Evolutionary conservation across 1,284 basidiomycete species (phyloP), one percentile per base, ranked within the genome.

Genomic region (Macrocystidia cucumis): DNA sequence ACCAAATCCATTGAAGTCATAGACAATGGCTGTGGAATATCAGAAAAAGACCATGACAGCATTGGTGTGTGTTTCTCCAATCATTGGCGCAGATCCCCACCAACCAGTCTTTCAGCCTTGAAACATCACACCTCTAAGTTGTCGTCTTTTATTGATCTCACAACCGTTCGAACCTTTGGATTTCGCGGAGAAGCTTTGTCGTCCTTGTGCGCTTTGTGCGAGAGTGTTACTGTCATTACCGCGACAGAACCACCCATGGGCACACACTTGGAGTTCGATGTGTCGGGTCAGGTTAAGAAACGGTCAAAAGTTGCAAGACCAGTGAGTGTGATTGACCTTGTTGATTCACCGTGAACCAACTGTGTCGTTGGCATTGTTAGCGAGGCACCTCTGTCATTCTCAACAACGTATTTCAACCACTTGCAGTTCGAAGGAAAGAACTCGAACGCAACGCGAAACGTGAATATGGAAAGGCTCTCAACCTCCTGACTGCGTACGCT

Each of bases 71-170:
- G 3, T 13, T 6, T 13, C n/a, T 17, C 24, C 34, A 16, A 28
- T 8, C 23, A 25, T 12, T 12, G 12, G 23, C 8, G 12, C 23
- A 12, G 23, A 25, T 8, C 8, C 8, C 12, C 8, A 25, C 23
- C 8, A 25, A 8, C 8, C 23, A 3, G 35, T 25, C 33, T 28
- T 31, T 9, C 45, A 89, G 92, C 78, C 2, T 65, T 93, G 39
- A 97, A 96, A 55, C 90, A 98, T 50, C 79, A 93, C 54, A 98
- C 95, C 0, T 97, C 93, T 9, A 98, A 98, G 56, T 68, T 98
- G 0, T 60, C 78, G 1, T 73, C 78, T 1, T 90, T 88, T 49
- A 64, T 74, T 2, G 88, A 91, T 48, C 72, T 98, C 1, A 65
- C 76, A 0, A 62, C 72, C 0, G 77, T 98, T 3, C 63, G 65